Evolutionary conservation across 306 rosid species (phyloP), one percentile per base, ranked within the genome.

Genomic region (Vigna unguiculata): DNA sequence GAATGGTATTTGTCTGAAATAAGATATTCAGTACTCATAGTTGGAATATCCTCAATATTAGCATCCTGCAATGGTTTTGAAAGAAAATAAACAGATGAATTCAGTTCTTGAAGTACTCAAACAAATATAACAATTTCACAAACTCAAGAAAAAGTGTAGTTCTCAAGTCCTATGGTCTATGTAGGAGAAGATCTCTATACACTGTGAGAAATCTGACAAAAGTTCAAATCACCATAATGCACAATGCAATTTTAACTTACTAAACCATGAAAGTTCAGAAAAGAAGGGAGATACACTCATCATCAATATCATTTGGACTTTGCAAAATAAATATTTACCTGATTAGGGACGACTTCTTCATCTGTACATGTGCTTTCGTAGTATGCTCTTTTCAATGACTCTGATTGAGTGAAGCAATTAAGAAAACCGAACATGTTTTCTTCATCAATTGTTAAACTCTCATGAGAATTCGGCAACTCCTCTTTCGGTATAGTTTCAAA

Each of bases 301-400:
- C 78, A 55, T 60, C 75, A 77, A 47, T 12, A 72, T 47, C 24
- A 55, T 69, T 60, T 84, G 64, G 67, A 22, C 45, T 46, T 14
- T 21, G 69, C 48, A 47, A 21, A 45, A 13, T 63, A 71, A 17
- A 40, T 67, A 20, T 65, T 80, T 89, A 93, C 92, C 90, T 2
- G 55, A 70, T 15, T 46, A 38, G 40, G 67, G 52, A 21, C 40
- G 9, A 66, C 76, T 57, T 92, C 90, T 9, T 65, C 55, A 59
- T 75, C 86, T 5, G 77, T 71, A 78, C 71, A 87, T 72, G 85
- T 85, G 79, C 68, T 80, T 46, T 14, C 55, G 63, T 6, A 48
- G 68, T 49, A 73, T 19, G 57, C 52, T 78, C 21, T 65, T 48
- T 0, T 61, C 36, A 49, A 40, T 20, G 87, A 17, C 68, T 58